Evolutionary conservation across 2,329 filamentous ascomycete species (phyloP), one percentile per base, ranked within the genome.

Genomic region (Clarireedia homoeocarpa): DNA sequence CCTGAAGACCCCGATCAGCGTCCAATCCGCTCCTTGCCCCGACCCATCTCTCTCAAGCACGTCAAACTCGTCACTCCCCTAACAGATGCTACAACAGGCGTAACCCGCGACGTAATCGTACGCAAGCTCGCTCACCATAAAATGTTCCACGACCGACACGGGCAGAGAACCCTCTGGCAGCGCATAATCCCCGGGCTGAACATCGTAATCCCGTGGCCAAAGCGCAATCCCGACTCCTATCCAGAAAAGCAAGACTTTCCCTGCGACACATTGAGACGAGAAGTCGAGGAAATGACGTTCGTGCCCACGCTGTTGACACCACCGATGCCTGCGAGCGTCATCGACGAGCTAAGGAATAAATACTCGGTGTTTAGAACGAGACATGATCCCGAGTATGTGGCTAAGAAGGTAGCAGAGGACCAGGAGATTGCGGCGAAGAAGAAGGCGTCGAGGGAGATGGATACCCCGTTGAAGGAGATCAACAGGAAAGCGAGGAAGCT

Each of bases 261-360:
- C 3, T 71, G 66, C 65, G 92, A 97, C 72, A 96, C 92, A 2
- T 73, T 84, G 47, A 86, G 88, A 62, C 82, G 86, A 69, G 80
- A 85, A 55, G 87, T 90, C 57, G 89, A 95, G 67, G 78, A 83
- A 61, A 77, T 76, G 66, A 89, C 88, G 1, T 96, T 88, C 69
- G 77, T 85, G 54, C 91, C 91, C n/a, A 88, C 83, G 38, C 77
- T 97, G 24, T 75, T 91, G 27, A 76, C 80, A 15, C 80, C 88
- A 26, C 92, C 92, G 14, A 89, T 96, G 79, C 91, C 92, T 5
- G 73, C 77, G 30, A 74, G 72, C n/a, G 80, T 96, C 39, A 79
- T 95, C 62, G 85, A 96, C 70, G 92, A 97, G 76, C 77, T 97
- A 68, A 81, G 91, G 68, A 86, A 88, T 75, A 86, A 84, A 69